Evolutionary conservation across 306 rosid genomes (phyloP).

Genomic region (Cucurbita argyrosperma): DNA sequence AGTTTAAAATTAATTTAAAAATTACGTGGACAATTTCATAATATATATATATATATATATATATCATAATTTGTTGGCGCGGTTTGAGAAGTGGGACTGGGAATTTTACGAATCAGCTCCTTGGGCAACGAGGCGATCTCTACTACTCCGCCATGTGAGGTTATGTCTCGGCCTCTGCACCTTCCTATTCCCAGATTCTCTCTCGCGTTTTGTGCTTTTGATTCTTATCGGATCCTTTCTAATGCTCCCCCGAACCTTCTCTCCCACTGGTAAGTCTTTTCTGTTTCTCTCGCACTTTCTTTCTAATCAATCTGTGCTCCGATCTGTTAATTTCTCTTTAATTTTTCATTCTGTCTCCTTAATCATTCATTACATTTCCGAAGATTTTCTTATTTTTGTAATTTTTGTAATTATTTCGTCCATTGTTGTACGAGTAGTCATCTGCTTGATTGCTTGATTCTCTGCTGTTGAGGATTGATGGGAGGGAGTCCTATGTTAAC

Average conservation of each 20-base stretch:
- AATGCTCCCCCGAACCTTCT: slow-evolving; percentile 24
- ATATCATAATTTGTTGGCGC: not conserved
- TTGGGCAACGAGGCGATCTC: slow-evolving; percentile 36
- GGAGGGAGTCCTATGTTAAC: too few species aligned
- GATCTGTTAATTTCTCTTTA: slow-evolving; percentile 5
- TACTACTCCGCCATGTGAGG: slow-evolving; percentile 68
- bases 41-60: too few species aligned
- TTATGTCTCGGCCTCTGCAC: slow-evolving; percentile 50
- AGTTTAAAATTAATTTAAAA: too few species aligned
- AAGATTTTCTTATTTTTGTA: not conserved
- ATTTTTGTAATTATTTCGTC: not conserved
- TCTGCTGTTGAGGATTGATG: too few species aligned
- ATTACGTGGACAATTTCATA: too few species aligned
- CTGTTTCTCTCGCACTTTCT: not conserved
- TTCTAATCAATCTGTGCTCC: slow-evolving; percentile 2
- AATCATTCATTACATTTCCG: slow-evolving; percentile 21
- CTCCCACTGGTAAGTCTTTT: slow-evolving; percentile 27
- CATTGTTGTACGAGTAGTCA: not conserved
- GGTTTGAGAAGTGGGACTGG: not conserved
- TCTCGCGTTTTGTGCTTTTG: not conserved
- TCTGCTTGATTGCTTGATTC: not conserved
- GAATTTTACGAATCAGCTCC: not conserved
- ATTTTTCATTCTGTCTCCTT: slow-evolving; percentile 21
- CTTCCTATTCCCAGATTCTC: slow-evolving; percentile 23
- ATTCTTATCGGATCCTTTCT: slow-evolving; percentile 6